Percentiles rank a stretch among this genome's conserved stretches.
These are phyloP conservation scores for Syncephalastrum monosporum DNA, from an alignment of 371 early-diverging fungal species.

Conservation along the genomic window DNA sequence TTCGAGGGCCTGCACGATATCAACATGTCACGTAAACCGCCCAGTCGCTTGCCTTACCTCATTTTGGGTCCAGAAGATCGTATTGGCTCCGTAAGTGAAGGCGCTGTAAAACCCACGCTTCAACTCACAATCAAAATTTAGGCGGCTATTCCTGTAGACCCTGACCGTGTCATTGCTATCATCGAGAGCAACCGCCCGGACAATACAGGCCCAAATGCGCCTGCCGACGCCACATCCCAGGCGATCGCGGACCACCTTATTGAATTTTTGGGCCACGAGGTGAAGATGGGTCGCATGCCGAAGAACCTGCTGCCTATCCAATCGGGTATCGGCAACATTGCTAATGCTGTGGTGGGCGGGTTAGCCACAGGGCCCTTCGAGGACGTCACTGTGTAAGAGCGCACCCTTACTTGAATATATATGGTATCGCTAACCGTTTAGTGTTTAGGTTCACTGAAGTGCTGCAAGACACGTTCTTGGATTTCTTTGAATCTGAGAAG, in stretches of 20 bases:
- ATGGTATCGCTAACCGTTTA: background rate
- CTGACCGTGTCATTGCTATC: slow-evolving; percentile 47
- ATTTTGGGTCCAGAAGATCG: slow-evolving; percentile 49
- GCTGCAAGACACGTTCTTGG: slow-evolving; percentile 52
- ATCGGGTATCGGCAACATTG: slow-evolving; percentile 58
- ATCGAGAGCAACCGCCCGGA: slow-evolving; percentile 46
- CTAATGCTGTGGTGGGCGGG: slow-evolving; percentile 57
- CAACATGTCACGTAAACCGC: slow-evolving; percentile 35
- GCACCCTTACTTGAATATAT: too few relatives aligned
- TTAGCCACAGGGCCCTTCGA: slow-evolving; percentile 47
- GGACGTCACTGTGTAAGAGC: slow-evolving; percentile 52
- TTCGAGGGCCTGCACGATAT: slow-evolving; percentile 58
- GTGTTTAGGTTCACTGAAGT: slow-evolving; percentile 47
- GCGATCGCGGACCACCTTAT: slow-evolving; percentile 49
- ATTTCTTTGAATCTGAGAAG: slow-evolving; percentile 52
- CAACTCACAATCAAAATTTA: slow-evolving; percentile 5
- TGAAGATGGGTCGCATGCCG: slow-evolving; percentile 49
- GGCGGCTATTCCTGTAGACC: slow-evolving; percentile 51
- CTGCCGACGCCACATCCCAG: slow-evolving; percentile 40
- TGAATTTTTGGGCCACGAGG: slow-evolving; percentile 52
- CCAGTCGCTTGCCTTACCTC: slow-evolving; percentile 47
- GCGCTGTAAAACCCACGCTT: background rate
- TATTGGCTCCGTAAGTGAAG: slow-evolving; percentile 43
- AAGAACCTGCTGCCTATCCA: slow-evolving; percentile 47
- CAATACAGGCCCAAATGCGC: slow-evolving; percentile 43